phyloP scores from a whole-genome alignment of 192 early-diverging fungal genomes.

The Backusella circina region DNA sequence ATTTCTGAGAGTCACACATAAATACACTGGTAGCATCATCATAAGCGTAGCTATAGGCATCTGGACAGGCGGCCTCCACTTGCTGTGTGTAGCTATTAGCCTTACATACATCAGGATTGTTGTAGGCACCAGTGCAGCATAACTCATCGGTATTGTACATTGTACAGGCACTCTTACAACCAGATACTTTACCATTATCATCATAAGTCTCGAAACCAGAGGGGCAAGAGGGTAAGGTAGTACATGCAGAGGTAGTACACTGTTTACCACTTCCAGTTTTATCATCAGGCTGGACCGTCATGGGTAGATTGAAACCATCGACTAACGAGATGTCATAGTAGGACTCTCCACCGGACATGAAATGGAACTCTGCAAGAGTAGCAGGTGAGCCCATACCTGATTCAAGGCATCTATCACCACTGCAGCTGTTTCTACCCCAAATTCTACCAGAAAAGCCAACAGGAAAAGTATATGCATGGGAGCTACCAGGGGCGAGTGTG shows the following conservation, averaged over 20 bases:
- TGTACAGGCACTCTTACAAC: slow-evolving; percentile 26
- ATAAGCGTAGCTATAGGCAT: slow-evolving; percentile 31
- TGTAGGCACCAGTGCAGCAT: slow-evolving; percentile 25
- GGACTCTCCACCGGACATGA: not conserved
- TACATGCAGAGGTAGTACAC: slow-evolving; percentile 14
- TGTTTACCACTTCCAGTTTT: not conserved
- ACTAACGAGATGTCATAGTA: slow-evolving; percentile 35
- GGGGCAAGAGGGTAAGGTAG: slow-evolving; percentile 21
- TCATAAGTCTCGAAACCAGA: slow-evolving; percentile 16
- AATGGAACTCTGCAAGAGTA: slow-evolving; percentile 31
- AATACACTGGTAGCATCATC: slow-evolving; percentile 31
- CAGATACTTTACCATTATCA: slow-evolving; percentile 18
- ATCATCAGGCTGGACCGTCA: slow-evolving; percentile 10
- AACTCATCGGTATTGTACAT: slow-evolving; percentile 9
- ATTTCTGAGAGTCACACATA: slow-evolving; percentile 14
- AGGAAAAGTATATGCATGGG: not conserved
- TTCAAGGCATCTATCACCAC: slow-evolving; percentile 8
- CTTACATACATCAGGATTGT: slow-evolving; percentile 10
- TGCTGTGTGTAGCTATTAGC: slow-evolving; percentile 9
- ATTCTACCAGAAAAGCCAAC: slow-evolving; percentile 25
- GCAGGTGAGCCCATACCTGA: slow-evolving; percentile 28
- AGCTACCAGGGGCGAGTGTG: slow-evolving; percentile 5
- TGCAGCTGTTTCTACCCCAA: slow-evolving; percentile 24
- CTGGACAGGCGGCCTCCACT: slow-evolving; percentile 15
- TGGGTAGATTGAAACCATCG: slow-evolving; percentile 30